phyloP scores from a whole-genome alignment of 2,329 filamentous ascomycete genomes.

The Knoxdaviesia proteae region DNA sequence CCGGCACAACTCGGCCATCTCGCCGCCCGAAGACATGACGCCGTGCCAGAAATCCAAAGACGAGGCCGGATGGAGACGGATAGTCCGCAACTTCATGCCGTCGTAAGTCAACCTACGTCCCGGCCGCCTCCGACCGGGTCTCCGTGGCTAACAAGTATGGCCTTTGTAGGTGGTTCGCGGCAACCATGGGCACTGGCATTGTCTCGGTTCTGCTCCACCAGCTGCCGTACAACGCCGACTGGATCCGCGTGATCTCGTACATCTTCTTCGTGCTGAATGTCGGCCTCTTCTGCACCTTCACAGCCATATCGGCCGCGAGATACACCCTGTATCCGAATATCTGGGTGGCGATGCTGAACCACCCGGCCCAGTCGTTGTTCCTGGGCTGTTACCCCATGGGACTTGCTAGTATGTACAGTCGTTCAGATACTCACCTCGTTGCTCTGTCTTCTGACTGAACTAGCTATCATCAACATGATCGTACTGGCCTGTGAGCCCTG shows the following conservation, averaged over 20 bases:
- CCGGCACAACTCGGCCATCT: too few relatives aligned
- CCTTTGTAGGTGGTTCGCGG: slow-evolving; percentile 29
- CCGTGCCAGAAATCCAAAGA: too few relatives aligned
- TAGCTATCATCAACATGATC: slow-evolving; percentile 45
- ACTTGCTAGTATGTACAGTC: slow-evolving; percentile 19
- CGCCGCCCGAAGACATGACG: too few relatives aligned
- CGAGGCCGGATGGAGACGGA: slow-evolving; percentile 16
- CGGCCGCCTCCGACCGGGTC: not conserved
- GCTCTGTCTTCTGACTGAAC: not conserved
- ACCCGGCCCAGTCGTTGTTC: slow-evolving; percentile 48
- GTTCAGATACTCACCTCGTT: not conserved
- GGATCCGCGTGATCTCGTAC: slow-evolving; percentile 37
- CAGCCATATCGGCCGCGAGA: slow-evolving; percentile 31
- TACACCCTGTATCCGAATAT: slow-evolving; percentile 46
- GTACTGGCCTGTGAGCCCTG: slow-evolving; percentile 39
- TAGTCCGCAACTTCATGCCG: slow-evolving; percentile 31
- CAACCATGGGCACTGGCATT: slow-evolving; percentile 48
- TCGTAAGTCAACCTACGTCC: slow-evolving; percentile 18
- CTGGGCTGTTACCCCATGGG: slow-evolving; percentile 49
- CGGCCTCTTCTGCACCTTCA: slow-evolving; percentile 32
- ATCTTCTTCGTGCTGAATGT: slow-evolving; percentile 40
- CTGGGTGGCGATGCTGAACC: slow-evolving; percentile 42
- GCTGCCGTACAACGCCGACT: slow-evolving; percentile 36
- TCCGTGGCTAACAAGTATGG: not conserved
- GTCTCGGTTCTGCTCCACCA: slow-evolving; percentile 40